Evolutionary conservation across 1,284 basidiomycete species (phyloP).

Genomic region (Cerrena zonata): DNA sequence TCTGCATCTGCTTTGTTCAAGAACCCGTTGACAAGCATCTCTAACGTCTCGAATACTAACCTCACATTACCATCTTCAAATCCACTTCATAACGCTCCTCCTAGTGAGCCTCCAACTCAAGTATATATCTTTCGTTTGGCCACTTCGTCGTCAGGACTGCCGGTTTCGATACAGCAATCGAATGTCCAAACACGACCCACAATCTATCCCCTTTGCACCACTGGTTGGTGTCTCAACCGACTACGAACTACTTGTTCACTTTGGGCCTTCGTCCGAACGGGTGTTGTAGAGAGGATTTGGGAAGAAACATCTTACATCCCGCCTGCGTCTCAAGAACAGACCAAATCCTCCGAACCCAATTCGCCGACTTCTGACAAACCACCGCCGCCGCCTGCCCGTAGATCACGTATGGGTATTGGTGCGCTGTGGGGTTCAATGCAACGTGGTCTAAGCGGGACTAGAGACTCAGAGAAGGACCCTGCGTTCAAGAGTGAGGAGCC

Average conservation of each 20-base stretch:
- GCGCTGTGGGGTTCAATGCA: slow-evolving; percentile 32
- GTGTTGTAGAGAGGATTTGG: slow-evolving; percentile 81
- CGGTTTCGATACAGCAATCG: slow-evolving; percentile 21
- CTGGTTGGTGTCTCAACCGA: slow-evolving; percentile 73
- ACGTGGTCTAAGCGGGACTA: slow-evolving; percentile 24
- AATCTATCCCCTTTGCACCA: slow-evolving; percentile 67
- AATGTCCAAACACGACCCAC: slow-evolving; percentile 19
- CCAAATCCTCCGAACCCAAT: background rate
- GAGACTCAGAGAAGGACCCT: slow-evolving; percentile 6
- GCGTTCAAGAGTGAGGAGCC: background rate
- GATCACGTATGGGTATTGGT: slow-evolving; percentile 28
- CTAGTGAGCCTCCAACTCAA: slow-evolving; percentile 28
- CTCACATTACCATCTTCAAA: slow-evolving; percentile 23
- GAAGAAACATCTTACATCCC: slow-evolving; percentile 52
- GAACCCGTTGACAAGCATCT: slow-evolving; percentile 32
- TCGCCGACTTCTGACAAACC: slow-evolving; percentile 14
- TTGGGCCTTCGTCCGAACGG: slow-evolving; percentile 82
- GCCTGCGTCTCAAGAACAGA: slow-evolving; percentile 10
- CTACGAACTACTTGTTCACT: slow-evolving; percentile 84
- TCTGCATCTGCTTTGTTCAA: slow-evolving; percentile 50
- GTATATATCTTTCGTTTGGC: slow-evolving; percentile 61
- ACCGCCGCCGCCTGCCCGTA: slow-evolving; percentile 28
- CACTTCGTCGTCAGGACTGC: slow-evolving; percentile 25
- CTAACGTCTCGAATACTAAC: slow-evolving; percentile 16
- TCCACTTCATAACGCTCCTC: slow-evolving; percentile 25